These are phyloP conservation scores for Hibiscus mutabilis DNA, from an alignment of 345 rosid genomes.

Conservation along the genomic window DNA sequence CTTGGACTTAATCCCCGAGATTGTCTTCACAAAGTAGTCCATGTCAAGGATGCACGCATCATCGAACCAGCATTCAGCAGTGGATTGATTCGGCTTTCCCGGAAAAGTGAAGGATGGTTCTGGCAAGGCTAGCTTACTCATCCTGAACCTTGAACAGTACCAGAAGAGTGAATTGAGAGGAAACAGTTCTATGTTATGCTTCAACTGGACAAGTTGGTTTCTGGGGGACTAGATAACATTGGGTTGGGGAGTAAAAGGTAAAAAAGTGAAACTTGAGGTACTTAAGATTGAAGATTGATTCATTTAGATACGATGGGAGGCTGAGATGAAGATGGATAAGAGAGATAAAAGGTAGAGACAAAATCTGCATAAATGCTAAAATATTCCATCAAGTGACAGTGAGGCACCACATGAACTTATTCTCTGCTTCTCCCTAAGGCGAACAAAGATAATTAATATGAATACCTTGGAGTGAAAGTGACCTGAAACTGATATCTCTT, in stretches of 20 bases:
- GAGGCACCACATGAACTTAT: conserved; percentile 11
- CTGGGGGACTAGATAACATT: no score
- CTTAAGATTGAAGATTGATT: neutral
- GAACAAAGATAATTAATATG: conserved; percentile 14
- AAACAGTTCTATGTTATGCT: neutral
- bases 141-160: conserved; percentile 2
- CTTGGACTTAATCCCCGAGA: conserved; percentile 65
- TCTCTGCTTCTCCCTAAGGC: neutral
- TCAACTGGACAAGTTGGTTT: neutral
- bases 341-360: conserved; percentile 5
- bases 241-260: neutral
- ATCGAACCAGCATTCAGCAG: conserved; percentile 48
- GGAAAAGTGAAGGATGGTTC: conserved; percentile 28
- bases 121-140: conserved; percentile 39
- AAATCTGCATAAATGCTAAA: conserved; percentile 24
- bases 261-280: neutral
- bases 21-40: conserved; percentile 73
- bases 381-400: conserved; percentile 23
- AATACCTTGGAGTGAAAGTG: conserved; percentile 12
- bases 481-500: conserved; percentile 16
- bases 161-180: neutral
- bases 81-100: conserved; percentile 25
- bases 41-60: conserved; percentile 78
- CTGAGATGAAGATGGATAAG: conserved; percentile 19
- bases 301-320: neutral